Evolutionary conservation across 2,329 filamentous ascomycete species (phyloP).

Genomic region (Ophiocordyceps sinensis): DNA sequence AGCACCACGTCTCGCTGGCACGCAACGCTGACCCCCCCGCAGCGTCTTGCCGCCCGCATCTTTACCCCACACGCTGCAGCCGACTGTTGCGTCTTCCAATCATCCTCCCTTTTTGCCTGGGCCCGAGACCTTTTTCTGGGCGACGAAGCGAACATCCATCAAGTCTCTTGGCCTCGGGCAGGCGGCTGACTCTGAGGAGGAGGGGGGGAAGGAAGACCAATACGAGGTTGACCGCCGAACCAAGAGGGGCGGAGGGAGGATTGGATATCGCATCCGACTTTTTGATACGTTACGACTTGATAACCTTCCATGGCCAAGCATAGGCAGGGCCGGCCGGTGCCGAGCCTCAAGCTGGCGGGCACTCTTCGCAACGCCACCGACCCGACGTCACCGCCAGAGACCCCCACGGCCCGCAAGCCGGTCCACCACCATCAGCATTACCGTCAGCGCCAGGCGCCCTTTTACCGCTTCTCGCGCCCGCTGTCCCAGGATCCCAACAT

Average conservation of each 20-base stretch:
- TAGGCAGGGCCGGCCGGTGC: conserved; percentile 22
- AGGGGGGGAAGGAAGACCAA: no score
- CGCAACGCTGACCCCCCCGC: background rate
- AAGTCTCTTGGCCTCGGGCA: background rate
- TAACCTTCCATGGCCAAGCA: conserved; percentile 2
- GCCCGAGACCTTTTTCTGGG: background rate
- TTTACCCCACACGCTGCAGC: conserved; percentile 14
- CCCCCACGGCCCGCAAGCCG: conserved; percentile 20
- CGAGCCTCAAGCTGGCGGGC: conserved; percentile 21
- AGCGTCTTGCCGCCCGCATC: background rate
- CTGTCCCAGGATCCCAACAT: conserved; percentile 24
- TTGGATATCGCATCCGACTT: background rate
- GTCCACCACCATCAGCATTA: conserved; percentile 4
- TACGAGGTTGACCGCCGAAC: background rate
- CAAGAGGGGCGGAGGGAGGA: background rate
- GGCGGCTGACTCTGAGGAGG: background rate
- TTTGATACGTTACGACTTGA: background rate
- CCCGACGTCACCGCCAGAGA: conserved; percentile 33
- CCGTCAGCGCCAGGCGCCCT: conserved; percentile 8
- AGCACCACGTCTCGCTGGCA: background rate
- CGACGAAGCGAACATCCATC: background rate
- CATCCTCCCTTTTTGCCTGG: background rate
- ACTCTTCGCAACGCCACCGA: conserved; percentile 16
- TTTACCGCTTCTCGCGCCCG: conserved; percentile 15
- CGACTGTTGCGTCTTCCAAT: conserved; percentile 5